Base-by-base conservation (phyloP, 2,329 filamentous ascomycete genomes). In the Rhynchosporium secalis region DNA sequence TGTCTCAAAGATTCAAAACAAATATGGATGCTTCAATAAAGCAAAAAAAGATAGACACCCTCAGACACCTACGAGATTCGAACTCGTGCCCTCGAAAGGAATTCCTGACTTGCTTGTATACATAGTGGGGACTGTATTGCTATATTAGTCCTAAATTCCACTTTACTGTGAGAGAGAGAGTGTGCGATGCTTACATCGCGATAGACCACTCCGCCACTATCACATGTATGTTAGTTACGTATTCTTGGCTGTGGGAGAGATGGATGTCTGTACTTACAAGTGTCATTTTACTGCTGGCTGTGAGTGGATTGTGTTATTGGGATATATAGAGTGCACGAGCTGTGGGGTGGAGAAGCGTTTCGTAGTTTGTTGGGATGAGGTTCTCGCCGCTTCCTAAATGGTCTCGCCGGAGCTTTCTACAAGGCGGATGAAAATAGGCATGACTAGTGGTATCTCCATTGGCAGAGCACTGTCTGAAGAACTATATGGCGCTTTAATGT, bases 11-110 rank as follows among this genome's bases (percentile, higher is more conserved):
- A 20, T 20, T 20, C 20, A 20, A 20, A 20, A 20, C 20, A 20
- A 20, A 20, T 20, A 20, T 20, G 36, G 12, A 40, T 31, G 1
- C n/a, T 20, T 26, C 10, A 31, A n/a, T 33, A 38, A 38, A 52
- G 36, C 38, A 4, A 38, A 52, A 12, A 36, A 38, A 2, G 0
- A 38, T 6, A 54, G 51, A 41, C 51, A 54, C 51, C 51, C 40
- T 20, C 51, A 54, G 51, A 41, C 51, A 54, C 51, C 51, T 54
- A 36, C 51, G 51, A 54, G 51, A 41, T 54, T 54, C 36, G 36
- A 54, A 54, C 51, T 54, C 51, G 36, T 36, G 36, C 51, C 51
- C 51, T 33, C 51, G 51, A 41, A 54, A 33, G 51, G 36, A 54
- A 54, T 54, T 54, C 51, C 51, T 33, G 13, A 51, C 29, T 6